phyloP scores from a whole-genome alignment of 768 basidiomycete genomes.

The Stropharia rugosoannulata region DNA sequence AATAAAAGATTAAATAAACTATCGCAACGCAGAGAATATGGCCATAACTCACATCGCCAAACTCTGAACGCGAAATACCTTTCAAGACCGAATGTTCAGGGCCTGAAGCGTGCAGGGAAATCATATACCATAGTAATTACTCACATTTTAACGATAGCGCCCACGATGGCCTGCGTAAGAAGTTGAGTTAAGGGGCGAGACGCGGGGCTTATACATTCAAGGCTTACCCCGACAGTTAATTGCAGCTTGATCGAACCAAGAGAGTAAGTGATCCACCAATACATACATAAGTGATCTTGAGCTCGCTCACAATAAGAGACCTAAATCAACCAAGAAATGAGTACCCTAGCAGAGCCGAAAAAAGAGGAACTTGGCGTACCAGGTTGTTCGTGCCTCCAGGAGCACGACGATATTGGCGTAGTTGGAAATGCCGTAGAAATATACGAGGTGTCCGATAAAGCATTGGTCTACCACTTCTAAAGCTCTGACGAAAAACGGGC shows the following conservation, averaged over 20 bases:
- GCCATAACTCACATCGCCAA: slow-evolving; percentile 54
- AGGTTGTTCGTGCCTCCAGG: slow-evolving; percentile 36
- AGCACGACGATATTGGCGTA: slow-evolving; percentile 36
- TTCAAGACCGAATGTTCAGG: neutral
- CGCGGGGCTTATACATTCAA: neutral
- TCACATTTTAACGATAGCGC: slow-evolving; percentile 53
- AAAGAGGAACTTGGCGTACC: slow-evolving; percentile 33
- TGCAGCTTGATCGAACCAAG: slow-evolving; percentile 36
- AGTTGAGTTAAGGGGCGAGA: neutral
- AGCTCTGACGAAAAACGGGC: slow-evolving; percentile 29
- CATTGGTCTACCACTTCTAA: slow-evolving; percentile 53
- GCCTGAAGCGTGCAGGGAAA: slow-evolving; percentile 20
- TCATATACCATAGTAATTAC: slow-evolving; percentile 7
- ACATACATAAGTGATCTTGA: neutral
- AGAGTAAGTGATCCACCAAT: neutral
- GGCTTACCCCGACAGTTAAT: slow-evolving; percentile 40
- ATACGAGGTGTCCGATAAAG: slow-evolving; percentile 56
- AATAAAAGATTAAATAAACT: neutral
- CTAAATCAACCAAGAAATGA: slow-evolving; percentile 23
- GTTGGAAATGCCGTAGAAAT: slow-evolving; percentile 53
- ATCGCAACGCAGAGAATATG: neutral
- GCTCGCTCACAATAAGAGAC: slow-evolving; percentile 49
- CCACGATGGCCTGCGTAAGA: slow-evolving; percentile 47
- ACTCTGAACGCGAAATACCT: slow-evolving; percentile 62
- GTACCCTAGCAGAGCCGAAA: neutral